Evolutionary conservation across 345 rosid genomes (phyloP), one percentile per base, ranked within the genome.

Genomic region (Mangifera indica): DNA sequence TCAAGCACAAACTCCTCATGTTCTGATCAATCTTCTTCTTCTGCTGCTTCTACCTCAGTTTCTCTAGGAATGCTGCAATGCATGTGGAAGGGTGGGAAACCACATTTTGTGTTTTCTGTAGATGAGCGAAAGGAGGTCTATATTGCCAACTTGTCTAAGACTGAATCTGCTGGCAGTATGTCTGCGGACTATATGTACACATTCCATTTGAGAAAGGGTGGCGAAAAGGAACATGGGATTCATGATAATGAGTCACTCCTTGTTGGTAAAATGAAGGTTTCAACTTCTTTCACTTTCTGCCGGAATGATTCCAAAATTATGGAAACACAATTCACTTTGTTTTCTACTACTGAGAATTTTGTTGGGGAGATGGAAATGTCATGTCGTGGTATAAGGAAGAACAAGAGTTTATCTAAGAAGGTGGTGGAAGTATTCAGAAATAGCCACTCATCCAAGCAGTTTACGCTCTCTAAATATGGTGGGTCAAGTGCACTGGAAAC

Each of bases 251-350:
- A 80, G 21, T 74, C 81, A 21, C 80, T 70, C 48, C 88, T 91
- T 66, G 85, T 95, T 67, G 99, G 96, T 71, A 85, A 81, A 71
- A 74, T 95, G 80, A 82, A 83, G 69, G 93, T 92, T 44, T 81
- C 90, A 20, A 89, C 92, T 59, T 83, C 85, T 49, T 83, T 87
- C 77, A 63, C 79, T 42, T 66, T 84, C 64, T 84, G 88, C 17
- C 76, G 85, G 0, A 29, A 81, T 40, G 80, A 77, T 72, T 86
- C 70, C 12, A 91, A 79, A 82, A 81, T 74, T 22, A 78, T 85
- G 85, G 87, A 87, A 85, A 92, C 91, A 12, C 87, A 92, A 80
- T 92, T 91, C 78, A 87, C 89, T 81, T 82, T 95, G 49, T 89
- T 84, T 76, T 84, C 85, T 44, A 70, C 75, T n/a, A 80, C 72